Conservation (phyloP, 1,284 basidiomycete genomes). For the Irpex rosettiformis region DNA sequence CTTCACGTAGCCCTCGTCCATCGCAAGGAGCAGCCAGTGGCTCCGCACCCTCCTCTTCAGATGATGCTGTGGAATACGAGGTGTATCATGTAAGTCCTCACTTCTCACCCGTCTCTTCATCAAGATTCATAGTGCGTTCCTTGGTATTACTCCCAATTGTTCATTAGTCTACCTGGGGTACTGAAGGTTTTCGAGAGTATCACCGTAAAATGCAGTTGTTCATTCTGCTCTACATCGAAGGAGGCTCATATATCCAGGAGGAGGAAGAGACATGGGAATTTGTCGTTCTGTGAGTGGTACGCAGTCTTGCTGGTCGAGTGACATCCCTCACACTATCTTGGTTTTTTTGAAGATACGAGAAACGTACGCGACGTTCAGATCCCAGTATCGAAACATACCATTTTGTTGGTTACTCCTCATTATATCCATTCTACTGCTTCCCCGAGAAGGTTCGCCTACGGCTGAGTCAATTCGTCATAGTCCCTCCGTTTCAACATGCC, state of each 20-base stretch:
- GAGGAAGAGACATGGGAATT: constrained; percentile 91
- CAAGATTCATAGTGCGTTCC: background rate
- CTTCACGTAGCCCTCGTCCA: background rate
- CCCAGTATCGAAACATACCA: constrained; percentile 69
- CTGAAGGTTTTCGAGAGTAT: constrained; percentile 89
- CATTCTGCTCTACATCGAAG: constrained; percentile 93
- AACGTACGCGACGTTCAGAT: constrained; percentile 58
- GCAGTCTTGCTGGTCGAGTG: background rate
- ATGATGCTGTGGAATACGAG: constrained; percentile 6
- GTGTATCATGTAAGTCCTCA: constrained; percentile 11
- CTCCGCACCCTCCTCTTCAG: background rate
- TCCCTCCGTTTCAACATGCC: constrained; percentile 83
- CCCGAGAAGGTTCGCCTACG: constrained; percentile 84
- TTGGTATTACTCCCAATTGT: too few species aligned
- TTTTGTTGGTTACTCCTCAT: constrained; percentile 88
- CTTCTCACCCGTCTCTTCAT: background rate
- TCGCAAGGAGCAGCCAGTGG: background rate
- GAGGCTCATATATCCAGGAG: constrained; percentile 89
- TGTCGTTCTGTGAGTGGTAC: constrained; percentile 57
- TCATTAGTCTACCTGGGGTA: constrained; percentile 83
- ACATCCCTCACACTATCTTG: too few species aligned
- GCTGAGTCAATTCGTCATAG: constrained; percentile 90
- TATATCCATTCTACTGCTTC: constrained; percentile 93
- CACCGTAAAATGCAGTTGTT: constrained; percentile 96
- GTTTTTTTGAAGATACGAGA: constrained; percentile 92